phyloP scores from a whole-genome alignment of 2,329 filamentous ascomycete genomes.

The Acarospora socialis region DNA sequence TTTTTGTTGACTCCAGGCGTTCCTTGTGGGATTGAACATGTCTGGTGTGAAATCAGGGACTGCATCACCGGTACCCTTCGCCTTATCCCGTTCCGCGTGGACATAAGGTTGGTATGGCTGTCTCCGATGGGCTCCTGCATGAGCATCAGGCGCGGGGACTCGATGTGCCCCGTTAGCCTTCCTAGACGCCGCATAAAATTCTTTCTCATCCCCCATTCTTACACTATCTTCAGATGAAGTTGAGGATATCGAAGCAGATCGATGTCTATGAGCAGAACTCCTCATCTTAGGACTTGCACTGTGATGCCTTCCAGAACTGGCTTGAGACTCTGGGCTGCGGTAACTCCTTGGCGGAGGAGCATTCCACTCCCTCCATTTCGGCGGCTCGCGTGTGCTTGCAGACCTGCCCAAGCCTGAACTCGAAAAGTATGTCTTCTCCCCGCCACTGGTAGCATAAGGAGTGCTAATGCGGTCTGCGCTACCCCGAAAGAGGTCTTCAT shows the following conservation, averaged over 20 bases:
- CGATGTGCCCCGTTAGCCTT: too few relatives aligned
- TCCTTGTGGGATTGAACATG: too few relatives aligned
- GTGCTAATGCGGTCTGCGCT: conserved; percentile 34
- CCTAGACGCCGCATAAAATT: too few relatives aligned
- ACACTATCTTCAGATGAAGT: too few relatives aligned
- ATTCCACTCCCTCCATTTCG: neutral
- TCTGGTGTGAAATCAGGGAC: too few relatives aligned
- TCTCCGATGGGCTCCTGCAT: too few relatives aligned
- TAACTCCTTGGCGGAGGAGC: conserved; percentile 5
- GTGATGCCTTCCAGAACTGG: conserved; percentile 22
- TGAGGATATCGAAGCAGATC: conserved; percentile 20
- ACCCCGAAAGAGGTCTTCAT: conserved; percentile 30
- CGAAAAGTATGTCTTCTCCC: conserved; percentile 43
- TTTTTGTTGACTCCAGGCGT: too few relatives aligned
- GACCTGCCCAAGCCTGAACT: conserved; percentile 38
- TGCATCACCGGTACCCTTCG: too few relatives aligned
- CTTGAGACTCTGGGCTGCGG: conserved; percentile 5
- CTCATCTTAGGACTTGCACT: conserved; percentile 30
- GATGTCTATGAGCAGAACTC: conserved; percentile 9
- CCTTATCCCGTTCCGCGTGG: too few relatives aligned
- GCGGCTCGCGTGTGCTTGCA: conserved; percentile 27
- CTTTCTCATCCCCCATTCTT: too few relatives aligned
- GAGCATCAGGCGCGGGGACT: too few relatives aligned
- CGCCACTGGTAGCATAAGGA: conserved; percentile 38
- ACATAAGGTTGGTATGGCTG: too few relatives aligned